These are phyloP conservation scores for Collybia nuda DNA, from an alignment of 768 basidiomycete genomes.

Conservation along the genomic window DNA sequence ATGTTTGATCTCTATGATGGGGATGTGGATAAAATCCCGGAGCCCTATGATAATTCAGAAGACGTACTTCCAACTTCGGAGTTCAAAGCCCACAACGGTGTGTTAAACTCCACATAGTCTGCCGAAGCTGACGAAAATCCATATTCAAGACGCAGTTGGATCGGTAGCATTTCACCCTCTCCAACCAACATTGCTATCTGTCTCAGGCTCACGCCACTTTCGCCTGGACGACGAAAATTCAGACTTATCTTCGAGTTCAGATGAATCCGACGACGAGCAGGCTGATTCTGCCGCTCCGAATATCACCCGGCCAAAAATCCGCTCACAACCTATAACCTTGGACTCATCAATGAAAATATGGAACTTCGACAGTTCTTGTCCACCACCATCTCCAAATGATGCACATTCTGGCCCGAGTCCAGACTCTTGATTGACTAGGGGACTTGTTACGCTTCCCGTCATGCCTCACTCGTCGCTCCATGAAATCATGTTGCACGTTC, in stretches of 20 bases:
- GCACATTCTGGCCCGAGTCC: too few species aligned
- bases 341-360: slow-evolving; percentile 35
- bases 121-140: background rate
- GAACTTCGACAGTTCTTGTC: slow-evolving; percentile 7
- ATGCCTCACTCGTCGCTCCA: too few species aligned
- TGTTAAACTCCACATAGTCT: slow-evolving; percentile 8
- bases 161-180: slow-evolving; percentile 74
- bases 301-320: slow-evolving; percentile 6
- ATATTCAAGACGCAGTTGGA: slow-evolving; percentile 65
- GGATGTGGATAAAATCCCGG: slow-evolving; percentile 4
- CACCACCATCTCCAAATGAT: too few species aligned
- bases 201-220: slow-evolving; percentile 81
- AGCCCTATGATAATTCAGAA: slow-evolving; percentile 6
- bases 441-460: too few species aligned
- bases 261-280: slow-evolving; percentile 23
- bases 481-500: too few species aligned
- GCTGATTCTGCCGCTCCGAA: slow-evolving; percentile 14
- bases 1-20: slow-evolving; percentile 51
- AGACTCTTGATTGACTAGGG: too few species aligned
- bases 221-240: slow-evolving; percentile 17
- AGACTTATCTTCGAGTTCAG: slow-evolving; percentile 11
- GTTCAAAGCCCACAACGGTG: slow-evolving; percentile 62
- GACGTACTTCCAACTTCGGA: slow-evolving; percentile 27
- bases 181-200: slow-evolving; percentile 55
- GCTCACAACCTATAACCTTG: slow-evolving; percentile 24